Base-by-base conservation (phyloP, 1,284 basidiomycete species). In the Microbotryum intermedium region DNA sequence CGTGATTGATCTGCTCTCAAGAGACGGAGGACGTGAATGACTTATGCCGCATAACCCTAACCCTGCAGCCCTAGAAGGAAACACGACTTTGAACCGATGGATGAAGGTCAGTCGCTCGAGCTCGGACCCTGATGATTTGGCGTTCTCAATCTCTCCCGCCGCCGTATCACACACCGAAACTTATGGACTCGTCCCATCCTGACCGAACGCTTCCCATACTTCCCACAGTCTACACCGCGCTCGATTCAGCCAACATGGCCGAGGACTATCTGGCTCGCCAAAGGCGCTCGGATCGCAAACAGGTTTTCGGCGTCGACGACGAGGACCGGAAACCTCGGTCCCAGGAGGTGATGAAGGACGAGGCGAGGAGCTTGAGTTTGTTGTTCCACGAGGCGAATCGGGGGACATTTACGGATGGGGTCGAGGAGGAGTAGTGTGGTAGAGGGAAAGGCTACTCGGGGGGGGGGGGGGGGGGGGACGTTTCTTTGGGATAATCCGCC, bases 11-110 rank as follows among this genome's bases (percentile, higher is more conserved):
- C 45, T 58, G 79, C 49, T 4, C 6, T 21, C 11, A 2, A 10
- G 1, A 20, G 48, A 28, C 30, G 39, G 4, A 43, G 4, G 4
- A 20, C 1, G 20, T 0, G 9, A 3, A 8, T 6, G 18, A 7
- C 58, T 59, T 57, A 94, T 71, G 88, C 66, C 91, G 94, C 72
- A 76, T 94, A 30, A 77, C 95, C 11, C 91, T 91, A 25, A 9
- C n/a, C 42, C 13, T 49, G 25, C 21, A 30, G n/a, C 50, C 47
- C 46, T 58, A 55, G 20, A 57, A 29, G 26, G n/a, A 42, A 26
- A 21, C 30, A 55, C 44, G 66, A 68, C 43, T 66, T 63, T 13
- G 74, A 75, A 6, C 78, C 82, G 4, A 88, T 90, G 73, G 78
- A 74, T 4, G 75, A 57, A 21, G 58, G 61, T 64, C 30, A n/a